Evolutionary conservation across 1,284 basidiomycete genomes (phyloP), one percentile per base, ranked within the genome.

Genomic region (Golubevia pallescens): DNA sequence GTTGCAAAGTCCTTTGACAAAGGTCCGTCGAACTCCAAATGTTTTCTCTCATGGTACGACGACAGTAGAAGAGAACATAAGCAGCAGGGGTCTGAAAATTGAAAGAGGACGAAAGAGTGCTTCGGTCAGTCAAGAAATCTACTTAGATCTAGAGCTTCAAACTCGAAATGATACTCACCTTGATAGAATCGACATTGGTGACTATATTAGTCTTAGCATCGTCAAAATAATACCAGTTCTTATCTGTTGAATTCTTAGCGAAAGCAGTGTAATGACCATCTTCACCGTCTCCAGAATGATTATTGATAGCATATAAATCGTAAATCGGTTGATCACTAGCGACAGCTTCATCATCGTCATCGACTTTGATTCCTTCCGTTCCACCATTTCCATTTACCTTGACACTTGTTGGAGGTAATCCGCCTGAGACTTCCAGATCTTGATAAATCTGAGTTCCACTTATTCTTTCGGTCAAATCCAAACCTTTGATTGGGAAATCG

Each of bases 261-360:
- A 69, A 81, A 2, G 81, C 79, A 6, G 81, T 84, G 60, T 84
- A 84, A 71, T 84, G 81, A 1, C 81, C 81, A 52, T 80, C 79
- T 23, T 80, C 82, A 1, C 81, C 66, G 0, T 81, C 82, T 20
- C 82, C 82, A 68, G 74, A 85, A 68, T 85, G 82, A 56, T 85
- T 83, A 71, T 85, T 81, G 14, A 85, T 81, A 19, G 81, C 82
- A 51, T 80, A 85, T n/a, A 85, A 73, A 58, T 85, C 82, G 67
- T 85, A 85, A 60, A 85, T 75, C 2, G 81, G 81, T 53, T 61
- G 34, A 32, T 84, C 81, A 24, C 70, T 64, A 2, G 69, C 73
- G 13, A 84, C 77, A 2, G 68, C 75, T 66, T 81, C 80, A 67
- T 81, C 79, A 48, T 73, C 62, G 1, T 58, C 28, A 34, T 69